Evolutionary conservation across 306 rosid genomes (phyloP).

Genomic region (Mimosa bimucronata): DNA sequence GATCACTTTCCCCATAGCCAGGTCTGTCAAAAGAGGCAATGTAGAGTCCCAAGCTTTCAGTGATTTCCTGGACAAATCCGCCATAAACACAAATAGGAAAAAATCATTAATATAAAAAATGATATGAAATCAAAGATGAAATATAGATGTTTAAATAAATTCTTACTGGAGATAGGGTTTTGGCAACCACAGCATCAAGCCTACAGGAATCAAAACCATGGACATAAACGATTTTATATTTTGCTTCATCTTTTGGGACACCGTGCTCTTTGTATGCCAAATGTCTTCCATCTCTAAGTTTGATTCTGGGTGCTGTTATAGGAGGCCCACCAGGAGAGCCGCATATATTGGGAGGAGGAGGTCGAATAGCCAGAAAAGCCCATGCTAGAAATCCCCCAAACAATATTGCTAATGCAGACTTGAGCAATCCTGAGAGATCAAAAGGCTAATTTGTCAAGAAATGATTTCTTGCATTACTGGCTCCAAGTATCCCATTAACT

Average conservation of each 20-base stretch:
- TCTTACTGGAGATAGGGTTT: constrained; percentile 48
- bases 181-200: constrained; percentile 46
- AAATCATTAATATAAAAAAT: background rate
- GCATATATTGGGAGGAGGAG: constrained; percentile 61
- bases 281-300: constrained; percentile 66
- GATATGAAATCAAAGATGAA: background rate
- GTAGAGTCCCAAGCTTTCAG: constrained; percentile 67
- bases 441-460: background rate
- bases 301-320: constrained; percentile 61
- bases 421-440: constrained; percentile 51
- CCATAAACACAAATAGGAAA: constrained; percentile 30
- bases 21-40: constrained; percentile 80
- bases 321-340: constrained; percentile 63
- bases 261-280: constrained; percentile 72
- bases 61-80: constrained; percentile 55
- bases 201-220: constrained; percentile 61
- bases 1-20: constrained; percentile 97
- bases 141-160: background rate
- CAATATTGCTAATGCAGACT: constrained; percentile 38
- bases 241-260: constrained; percentile 54
- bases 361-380: constrained; percentile 62
- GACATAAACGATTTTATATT: constrained; percentile 52
- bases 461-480: background rate
- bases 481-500: background rate
- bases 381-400: constrained; percentile 57